Evolutionary conservation across 2,329 filamentous ascomycete genomes (phyloP).

Genomic region (Celoporthe dispersa): DNA sequence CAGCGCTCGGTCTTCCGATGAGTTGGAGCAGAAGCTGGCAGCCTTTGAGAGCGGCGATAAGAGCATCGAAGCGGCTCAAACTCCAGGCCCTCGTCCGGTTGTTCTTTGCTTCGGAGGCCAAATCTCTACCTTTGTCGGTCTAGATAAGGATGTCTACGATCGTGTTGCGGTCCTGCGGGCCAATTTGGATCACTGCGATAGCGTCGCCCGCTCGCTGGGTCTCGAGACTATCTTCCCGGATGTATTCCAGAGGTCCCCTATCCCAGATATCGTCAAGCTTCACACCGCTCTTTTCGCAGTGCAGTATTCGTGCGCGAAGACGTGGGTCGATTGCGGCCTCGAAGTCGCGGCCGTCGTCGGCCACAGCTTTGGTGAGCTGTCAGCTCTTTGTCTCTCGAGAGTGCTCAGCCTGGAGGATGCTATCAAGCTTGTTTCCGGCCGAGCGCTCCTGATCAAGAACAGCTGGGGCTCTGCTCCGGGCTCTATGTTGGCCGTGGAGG

Average conservation of each 20-base stretch:
- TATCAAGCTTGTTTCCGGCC: slow-evolving; percentile 36
- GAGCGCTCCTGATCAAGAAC: slow-evolving; percentile 39
- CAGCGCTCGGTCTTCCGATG: slow-evolving; percentile 34
- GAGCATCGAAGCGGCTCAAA: not conserved
- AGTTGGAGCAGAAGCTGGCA: slow-evolving; percentile 30
- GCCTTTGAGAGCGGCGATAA: not conserved
- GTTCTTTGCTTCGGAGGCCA: slow-evolving; percentile 31
- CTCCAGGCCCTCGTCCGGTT: not conserved
- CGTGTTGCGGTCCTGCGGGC: slow-evolving; percentile 31
- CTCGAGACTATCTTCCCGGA: slow-evolving; percentile 37
- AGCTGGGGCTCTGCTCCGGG: slow-evolving; percentile 43
- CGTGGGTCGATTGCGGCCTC: slow-evolving; percentile 44
- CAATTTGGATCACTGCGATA: slow-evolving; percentile 35
- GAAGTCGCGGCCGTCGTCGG: slow-evolving; percentile 38
- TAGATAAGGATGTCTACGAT: slow-evolving; percentile 40
- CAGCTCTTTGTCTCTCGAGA: slow-evolving; percentile 43
- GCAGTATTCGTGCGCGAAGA: slow-evolving; percentile 42
- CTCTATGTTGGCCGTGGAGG: slow-evolving; percentile 43
- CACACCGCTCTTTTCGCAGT: slow-evolving; percentile 46
- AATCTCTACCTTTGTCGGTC: slow-evolving; percentile 36
- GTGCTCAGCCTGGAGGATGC: slow-evolving; percentile 38
- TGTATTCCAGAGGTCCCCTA: slow-evolving; percentile 37
- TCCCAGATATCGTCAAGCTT: slow-evolving; percentile 33
- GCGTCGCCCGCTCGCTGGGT: slow-evolving; percentile 28
- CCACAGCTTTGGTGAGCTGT: slow-evolving; percentile 49